These are phyloP conservation scores for Ceriops tagal DNA, from an alignment of 345 rosid genomes.

Conservation along the genomic window DNA sequence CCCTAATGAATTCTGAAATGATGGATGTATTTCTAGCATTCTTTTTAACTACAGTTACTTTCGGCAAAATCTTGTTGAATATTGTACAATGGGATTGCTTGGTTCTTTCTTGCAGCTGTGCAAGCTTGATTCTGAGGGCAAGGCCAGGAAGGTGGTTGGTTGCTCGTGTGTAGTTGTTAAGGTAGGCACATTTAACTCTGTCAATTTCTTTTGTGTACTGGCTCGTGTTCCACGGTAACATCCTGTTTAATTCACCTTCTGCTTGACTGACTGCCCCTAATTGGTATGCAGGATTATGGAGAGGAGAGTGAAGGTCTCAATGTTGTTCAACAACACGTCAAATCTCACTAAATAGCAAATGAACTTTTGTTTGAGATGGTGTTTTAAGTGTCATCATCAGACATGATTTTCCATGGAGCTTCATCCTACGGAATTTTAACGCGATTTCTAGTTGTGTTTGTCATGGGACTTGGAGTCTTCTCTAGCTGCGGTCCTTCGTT, in stretches of 20 bases:
- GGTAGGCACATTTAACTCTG: conserved; percentile 32
- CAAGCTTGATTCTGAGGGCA: conserved; percentile 86
- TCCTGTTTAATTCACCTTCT: not conserved
- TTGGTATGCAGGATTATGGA: conserved; percentile 49
- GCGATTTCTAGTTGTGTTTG: no score
- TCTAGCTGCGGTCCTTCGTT: no score
- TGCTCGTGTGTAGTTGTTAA: conserved; percentile 83
- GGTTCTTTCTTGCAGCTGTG: conserved; percentile 49
- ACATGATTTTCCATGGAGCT: not conserved
- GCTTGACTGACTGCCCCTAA: not conserved
- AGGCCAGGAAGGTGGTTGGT: conserved; percentile 85
- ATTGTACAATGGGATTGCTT: not conserved
- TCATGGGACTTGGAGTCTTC: no score
- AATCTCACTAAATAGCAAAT: conserved; percentile 34
- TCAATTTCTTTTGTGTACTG: not conserved
- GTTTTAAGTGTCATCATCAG: no score
- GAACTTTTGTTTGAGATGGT: not conserved
- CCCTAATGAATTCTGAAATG: no score
- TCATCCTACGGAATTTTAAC: no score
- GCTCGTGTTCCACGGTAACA: not conserved
- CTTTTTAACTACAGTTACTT: not conserved
- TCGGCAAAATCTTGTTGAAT: not conserved
- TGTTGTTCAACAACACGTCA: conserved; percentile 46
- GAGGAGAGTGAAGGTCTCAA: conserved; percentile 56
- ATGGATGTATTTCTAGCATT: not conserved